phyloP scores from a whole-genome alignment of 495 filamentous ascomycete species.

The Trichodelitschia bisporula region DNA sequence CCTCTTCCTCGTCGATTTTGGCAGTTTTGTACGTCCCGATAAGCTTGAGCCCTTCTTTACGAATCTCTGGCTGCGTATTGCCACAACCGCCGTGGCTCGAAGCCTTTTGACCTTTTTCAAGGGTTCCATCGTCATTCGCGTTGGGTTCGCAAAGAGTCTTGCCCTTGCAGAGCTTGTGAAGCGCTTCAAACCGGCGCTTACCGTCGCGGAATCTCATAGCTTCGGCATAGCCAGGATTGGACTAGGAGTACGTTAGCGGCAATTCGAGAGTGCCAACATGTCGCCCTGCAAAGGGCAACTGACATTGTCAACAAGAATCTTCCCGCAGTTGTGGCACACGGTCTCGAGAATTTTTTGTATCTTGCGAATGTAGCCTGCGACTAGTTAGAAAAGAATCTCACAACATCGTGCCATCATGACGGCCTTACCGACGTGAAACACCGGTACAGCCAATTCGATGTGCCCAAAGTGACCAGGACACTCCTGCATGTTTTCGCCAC shows the following conservation, averaged over 20 bases:
- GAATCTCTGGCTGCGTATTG: constrained; percentile 66
- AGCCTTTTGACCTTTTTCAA: constrained; percentile 18
- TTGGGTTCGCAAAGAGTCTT: constrained; percentile 65
- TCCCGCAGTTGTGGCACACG: constrained; percentile 95
- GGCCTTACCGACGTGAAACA: constrained; percentile 54
- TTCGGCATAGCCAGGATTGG: constrained; percentile 54
- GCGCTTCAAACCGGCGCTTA: constrained; percentile 72
- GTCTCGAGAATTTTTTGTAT: constrained; percentile 95
- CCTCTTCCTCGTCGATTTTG: constrained; percentile 44
- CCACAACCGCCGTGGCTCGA: constrained; percentile 70
- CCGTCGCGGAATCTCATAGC: constrained; percentile 69
- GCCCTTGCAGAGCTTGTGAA: constrained; percentile 73
- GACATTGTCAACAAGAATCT: constrained; percentile 83
- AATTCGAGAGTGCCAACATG: constrained; percentile 5
- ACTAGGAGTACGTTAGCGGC: constrained; percentile 26
- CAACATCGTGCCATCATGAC: background rate
- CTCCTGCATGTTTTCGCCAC: constrained; percentile 76
- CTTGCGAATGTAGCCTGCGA: constrained; percentile 75
- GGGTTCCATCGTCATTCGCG: constrained; percentile 30
- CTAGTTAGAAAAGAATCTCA: no score
- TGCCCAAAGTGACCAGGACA: constrained; percentile 97
- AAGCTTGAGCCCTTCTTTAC: constrained; percentile 61
- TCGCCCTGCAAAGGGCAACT: constrained; percentile 39
- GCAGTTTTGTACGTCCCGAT: constrained; percentile 55
- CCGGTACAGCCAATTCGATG: constrained; percentile 83